phyloP scores from a whole-genome alignment of 164 flowering plant genomes.

The Buxus sempervirens region DNA sequence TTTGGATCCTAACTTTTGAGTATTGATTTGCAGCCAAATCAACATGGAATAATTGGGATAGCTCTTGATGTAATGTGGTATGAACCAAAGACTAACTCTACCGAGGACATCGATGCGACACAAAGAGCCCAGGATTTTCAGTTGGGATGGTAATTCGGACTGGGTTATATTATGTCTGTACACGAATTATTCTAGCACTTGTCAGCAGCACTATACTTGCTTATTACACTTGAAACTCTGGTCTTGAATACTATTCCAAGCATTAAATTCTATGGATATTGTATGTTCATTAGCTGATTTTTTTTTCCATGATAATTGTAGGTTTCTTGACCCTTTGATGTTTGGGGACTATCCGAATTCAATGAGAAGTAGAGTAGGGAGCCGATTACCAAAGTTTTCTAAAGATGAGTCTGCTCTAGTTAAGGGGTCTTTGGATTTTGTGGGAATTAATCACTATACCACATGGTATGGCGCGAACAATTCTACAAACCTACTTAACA shows the following conservation, averaged over 20 bases:
- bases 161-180: too few relatives aligned
- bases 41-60: slow-evolving; percentile 63
- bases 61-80: slow-evolving; percentile 84
- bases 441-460: slow-evolving; percentile 95
- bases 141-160: slow-evolving; percentile 79
- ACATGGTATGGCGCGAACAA: slow-evolving; percentile 63
- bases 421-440: slow-evolving; percentile 82
- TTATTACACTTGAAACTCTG: too few relatives aligned
- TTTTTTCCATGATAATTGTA: slow-evolving; percentile 14
- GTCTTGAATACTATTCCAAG: too few relatives aligned
- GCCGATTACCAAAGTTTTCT: slow-evolving; percentile 67
- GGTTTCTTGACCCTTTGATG: slow-evolving; percentile 87
- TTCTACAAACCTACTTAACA: slow-evolving; percentile 32
- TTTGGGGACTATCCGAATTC: slow-evolving; percentile 81
- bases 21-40: slow-evolving; percentile 40
- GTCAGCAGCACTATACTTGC: too few relatives aligned
- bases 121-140: slow-evolving; percentile 87
- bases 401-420: slow-evolving; percentile 43
- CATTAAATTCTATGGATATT: too few relatives aligned
- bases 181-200: not conserved
- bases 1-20: too few relatives aligned
- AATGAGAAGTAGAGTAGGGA: slow-evolving; percentile 72
- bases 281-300: not conserved
- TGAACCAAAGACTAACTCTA: slow-evolving; percentile 59
- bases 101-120: slow-evolving; percentile 69